phyloP scores from a whole-genome alignment of 2,329 filamentous ascomycete species.

The Eurotiales sp. region DNA sequence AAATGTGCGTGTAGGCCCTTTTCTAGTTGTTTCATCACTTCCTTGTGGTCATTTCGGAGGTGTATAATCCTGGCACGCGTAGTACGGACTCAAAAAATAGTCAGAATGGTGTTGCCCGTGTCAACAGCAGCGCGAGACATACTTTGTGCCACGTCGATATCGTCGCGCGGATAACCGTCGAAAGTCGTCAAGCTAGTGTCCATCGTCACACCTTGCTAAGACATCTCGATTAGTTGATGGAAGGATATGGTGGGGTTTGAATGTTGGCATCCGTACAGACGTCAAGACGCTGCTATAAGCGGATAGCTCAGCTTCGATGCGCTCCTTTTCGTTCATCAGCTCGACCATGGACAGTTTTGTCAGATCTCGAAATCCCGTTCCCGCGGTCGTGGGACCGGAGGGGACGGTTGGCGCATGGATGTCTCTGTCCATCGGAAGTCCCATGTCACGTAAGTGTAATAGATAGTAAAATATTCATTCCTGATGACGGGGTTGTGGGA shows the following conservation, averaged over 20 bases:
- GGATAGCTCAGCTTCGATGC: slow-evolving; percentile 79
- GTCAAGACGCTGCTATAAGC: slow-evolving; percentile 82
- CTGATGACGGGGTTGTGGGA: no score
- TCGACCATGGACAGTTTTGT: slow-evolving; percentile 69
- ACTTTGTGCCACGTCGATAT: slow-evolving; percentile 95
- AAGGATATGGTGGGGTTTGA: slow-evolving; percentile 2
- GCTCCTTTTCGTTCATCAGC: slow-evolving; percentile 79
- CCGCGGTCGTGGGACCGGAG: slow-evolving; percentile 69
- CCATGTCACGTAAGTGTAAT: not conserved
- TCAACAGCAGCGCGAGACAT: no score
- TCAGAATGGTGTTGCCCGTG: no score
- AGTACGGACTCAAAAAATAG: slow-evolving; percentile 67
- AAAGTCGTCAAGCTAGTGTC: slow-evolving; percentile 78
- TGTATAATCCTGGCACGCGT: slow-evolving; percentile 85
- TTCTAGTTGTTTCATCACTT: slow-evolving; percentile 78
- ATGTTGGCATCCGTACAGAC: slow-evolving; percentile 59
- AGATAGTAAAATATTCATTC: not conserved
- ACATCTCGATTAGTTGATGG: slow-evolving; percentile 16
- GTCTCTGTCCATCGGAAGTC: slow-evolving; percentile 53
- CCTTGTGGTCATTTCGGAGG: slow-evolving; percentile 89
- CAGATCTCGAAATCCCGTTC: slow-evolving; percentile 55
- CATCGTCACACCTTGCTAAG: slow-evolving; percentile 88
- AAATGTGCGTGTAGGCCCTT: slow-evolving; percentile 86
- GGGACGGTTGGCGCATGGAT: slow-evolving; percentile 68
- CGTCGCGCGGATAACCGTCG: slow-evolving; percentile 87